phyloP scores from a whole-genome alignment of 192 early-diverging fungal genomes.

The Nowakowskiella sp. region DNA sequence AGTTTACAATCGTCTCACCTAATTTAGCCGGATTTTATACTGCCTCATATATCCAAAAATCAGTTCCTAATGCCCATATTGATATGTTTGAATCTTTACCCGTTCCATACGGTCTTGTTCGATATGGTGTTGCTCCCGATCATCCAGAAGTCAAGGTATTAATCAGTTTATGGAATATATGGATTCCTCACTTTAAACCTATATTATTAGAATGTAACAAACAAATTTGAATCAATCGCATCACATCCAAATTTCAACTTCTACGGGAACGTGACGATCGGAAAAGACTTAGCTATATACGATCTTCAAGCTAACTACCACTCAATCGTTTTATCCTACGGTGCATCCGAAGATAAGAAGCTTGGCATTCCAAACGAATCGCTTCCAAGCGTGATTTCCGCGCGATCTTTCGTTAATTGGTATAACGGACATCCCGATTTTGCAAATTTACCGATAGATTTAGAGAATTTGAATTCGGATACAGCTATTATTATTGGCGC shows the following conservation, averaged over 20 bases:
- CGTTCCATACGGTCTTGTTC: slow-evolving; percentile 80
- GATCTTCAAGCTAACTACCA: slow-evolving; percentile 59
- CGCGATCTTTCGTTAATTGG: slow-evolving; percentile 86
- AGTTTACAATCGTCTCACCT: too few relatives aligned
- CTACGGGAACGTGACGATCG: slow-evolving; percentile 72
- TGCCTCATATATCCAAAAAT: slow-evolving; percentile 66
- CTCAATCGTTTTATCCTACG: slow-evolving; percentile 77
- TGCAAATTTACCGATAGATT: slow-evolving; percentile 50
- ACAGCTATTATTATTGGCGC: slow-evolving; percentile 80
- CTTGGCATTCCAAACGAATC: slow-evolving; percentile 64
- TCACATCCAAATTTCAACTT: slow-evolving; percentile 61
- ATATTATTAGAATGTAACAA: slow-evolving; percentile 63
- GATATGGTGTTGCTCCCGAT: slow-evolving; percentile 93
- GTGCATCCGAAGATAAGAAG: slow-evolving; percentile 63
- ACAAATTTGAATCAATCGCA: slow-evolving; percentile 72
- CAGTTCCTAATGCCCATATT: slow-evolving; percentile 40
- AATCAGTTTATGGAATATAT: background rate
- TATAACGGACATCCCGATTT: slow-evolving; percentile 83
- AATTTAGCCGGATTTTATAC: slow-evolving; percentile 87
- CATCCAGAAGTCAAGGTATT: slow-evolving; percentile 90
- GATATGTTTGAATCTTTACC: slow-evolving; percentile 84
- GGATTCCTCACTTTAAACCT: slow-evolving; percentile 8
- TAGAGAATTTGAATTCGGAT: slow-evolving; percentile 55
- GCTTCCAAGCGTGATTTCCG: slow-evolving; percentile 54
- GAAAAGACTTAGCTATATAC: slow-evolving; percentile 33